phyloP scores from a whole-genome alignment of 2,329 filamentous ascomycete genomes.

The Periconia sp. region DNA sequence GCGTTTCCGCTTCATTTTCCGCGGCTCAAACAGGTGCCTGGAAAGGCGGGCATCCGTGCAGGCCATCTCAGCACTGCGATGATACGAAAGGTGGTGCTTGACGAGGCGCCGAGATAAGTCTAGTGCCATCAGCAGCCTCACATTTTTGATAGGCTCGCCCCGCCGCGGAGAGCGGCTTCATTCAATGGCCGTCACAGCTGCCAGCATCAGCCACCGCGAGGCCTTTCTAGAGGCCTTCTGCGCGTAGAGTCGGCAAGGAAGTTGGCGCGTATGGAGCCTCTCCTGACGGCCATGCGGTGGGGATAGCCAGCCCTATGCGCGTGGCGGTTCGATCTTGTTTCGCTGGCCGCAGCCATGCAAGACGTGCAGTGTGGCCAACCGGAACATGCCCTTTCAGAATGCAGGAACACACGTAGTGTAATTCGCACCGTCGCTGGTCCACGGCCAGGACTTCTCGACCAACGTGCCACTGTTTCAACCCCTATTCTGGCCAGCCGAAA shows the following conservation, averaged over 20 bases:
- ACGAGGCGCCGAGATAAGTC: constrained; percentile 14
- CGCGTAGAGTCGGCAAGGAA: constrained; percentile 18
- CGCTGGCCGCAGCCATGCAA: constrained; percentile 24
- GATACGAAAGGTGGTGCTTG: too few relatives aligned
- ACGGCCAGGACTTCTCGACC: constrained; percentile 20
- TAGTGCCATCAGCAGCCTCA: constrained; percentile 13
- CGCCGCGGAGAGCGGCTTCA: constrained; percentile 11
- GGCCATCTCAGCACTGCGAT: too few relatives aligned
- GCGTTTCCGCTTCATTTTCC: constrained; percentile 34
- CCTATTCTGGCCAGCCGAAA: constrained; percentile 14
- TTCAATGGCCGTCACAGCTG: constrained; percentile 13
- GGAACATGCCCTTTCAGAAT: constrained; percentile 16
- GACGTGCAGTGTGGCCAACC: constrained; percentile 16
- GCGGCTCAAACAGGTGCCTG: constrained; percentile 37
- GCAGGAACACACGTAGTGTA: constrained; percentile 32
- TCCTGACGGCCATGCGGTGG: constrained; percentile 33
- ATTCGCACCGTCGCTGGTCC: constrained; percentile 13
- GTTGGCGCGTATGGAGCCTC: constrained; percentile 27
- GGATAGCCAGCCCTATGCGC: constrained; percentile 19
- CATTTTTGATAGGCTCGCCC: constrained; percentile 24
- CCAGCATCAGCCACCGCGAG: constrained; percentile 27
- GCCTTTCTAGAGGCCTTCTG: constrained; percentile 31
- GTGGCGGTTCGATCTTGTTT: constrained; percentile 26
- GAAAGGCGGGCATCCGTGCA: constrained; percentile 22
- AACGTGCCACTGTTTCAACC: constrained; percentile 32